Evolutionary conservation across 257 asterid species (phyloP).

Genomic region (Cinchona pubescens): DNA sequence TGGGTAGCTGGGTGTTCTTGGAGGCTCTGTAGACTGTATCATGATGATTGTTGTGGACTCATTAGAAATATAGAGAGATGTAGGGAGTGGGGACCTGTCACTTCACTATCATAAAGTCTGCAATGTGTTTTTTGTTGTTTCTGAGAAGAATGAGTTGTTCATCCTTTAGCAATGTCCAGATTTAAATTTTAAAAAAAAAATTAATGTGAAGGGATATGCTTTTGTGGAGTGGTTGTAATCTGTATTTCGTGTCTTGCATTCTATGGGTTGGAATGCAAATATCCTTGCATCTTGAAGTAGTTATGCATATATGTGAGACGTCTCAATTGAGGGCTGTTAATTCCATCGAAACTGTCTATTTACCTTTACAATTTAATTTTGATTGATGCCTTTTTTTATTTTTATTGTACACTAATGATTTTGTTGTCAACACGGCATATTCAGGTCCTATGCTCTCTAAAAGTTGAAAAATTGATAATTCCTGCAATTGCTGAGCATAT

Average conservation of each 20-base stretch:
- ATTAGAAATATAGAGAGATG: background rate
- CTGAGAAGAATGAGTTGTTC: no score
- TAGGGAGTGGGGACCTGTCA: background rate
- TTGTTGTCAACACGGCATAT: conserved; percentile 14
- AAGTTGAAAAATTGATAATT: conserved; percentile 68
- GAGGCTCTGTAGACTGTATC: background rate
- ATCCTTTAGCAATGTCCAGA: background rate
- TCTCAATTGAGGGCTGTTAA: background rate
- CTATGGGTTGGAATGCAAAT: background rate
- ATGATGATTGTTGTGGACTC: background rate
- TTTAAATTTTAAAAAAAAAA: background rate
- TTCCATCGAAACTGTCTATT: background rate
- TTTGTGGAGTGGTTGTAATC: background rate
- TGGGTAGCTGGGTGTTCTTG: background rate
- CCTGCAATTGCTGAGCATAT: conserved; percentile 87
- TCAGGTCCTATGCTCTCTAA: conserved; percentile 68
- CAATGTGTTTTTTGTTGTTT: background rate
- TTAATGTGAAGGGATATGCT: background rate
- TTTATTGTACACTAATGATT: background rate
- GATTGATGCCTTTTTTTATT: background rate
- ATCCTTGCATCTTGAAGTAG: background rate
- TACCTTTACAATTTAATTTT: background rate
- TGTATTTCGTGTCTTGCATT: background rate
- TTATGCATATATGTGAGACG: background rate
- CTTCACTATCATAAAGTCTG: background rate